Conservation (phyloP, 2,329 filamentous ascomycete genomes). For the Aspergillus versicolor region DNA sequence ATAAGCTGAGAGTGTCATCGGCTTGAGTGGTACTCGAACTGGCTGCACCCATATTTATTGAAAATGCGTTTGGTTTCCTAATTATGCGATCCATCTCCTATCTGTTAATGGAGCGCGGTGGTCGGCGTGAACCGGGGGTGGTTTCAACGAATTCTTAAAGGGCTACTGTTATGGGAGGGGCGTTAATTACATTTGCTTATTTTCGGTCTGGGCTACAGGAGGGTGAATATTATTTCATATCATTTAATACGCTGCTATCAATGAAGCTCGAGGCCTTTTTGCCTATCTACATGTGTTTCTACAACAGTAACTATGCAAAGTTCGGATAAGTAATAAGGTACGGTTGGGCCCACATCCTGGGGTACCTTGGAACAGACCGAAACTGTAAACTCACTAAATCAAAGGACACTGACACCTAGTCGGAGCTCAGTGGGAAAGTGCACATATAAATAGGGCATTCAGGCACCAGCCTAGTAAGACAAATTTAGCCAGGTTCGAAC, state of each 20-base stretch:
- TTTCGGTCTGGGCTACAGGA: constrained; percentile 4
- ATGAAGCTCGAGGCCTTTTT: constrained; percentile 2
- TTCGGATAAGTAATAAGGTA: neutral
- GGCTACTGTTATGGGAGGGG: constrained; percentile 9
- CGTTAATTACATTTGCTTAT: constrained; percentile 8
- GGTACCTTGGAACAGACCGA: neutral
- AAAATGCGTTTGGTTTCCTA: neutral
- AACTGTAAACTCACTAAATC: too few relatives aligned
- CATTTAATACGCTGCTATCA: constrained; percentile 3
- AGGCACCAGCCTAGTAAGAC: neutral
- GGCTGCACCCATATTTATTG: neutral
- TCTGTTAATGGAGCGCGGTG: neutral
- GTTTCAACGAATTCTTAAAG: neutral
- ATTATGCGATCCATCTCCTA: constrained; percentile 1
- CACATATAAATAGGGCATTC: neutral
- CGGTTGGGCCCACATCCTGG: neutral
- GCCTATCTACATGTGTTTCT: neutral
- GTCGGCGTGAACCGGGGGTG: constrained; percentile 1
- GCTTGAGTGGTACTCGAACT: neutral
- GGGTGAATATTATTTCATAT: constrained; percentile 5
- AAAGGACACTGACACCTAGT: neutral
- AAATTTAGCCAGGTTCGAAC: neutral
- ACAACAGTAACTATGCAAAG: too few relatives aligned
- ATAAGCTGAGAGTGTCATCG: constrained; percentile 17
- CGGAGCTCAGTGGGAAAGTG: neutral